Conservation (phyloP, 441 rosid genomes). For the Viola pubescens region DNA sequence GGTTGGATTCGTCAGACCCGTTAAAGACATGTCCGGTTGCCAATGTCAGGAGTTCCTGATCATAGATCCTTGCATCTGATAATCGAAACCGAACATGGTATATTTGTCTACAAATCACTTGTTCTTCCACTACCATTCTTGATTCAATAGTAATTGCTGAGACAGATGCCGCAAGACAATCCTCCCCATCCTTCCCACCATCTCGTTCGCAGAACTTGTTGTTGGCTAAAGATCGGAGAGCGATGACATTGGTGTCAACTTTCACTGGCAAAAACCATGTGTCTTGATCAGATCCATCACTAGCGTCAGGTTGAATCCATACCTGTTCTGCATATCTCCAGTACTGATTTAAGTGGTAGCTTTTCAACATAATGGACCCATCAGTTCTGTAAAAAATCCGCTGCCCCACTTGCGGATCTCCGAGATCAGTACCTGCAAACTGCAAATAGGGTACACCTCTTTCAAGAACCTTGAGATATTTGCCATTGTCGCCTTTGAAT, state of each 20-base stretch:
- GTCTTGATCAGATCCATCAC: background rate
- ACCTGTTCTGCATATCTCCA: no score
- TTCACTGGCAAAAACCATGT: background rate
- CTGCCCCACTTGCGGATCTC: background rate
- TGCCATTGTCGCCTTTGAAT: slow-evolving; percentile 1
- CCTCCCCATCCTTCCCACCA: background rate
- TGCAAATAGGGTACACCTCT: background rate
- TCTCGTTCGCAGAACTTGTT: background rate
- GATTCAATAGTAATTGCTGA: background rate
- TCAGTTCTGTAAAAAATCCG: background rate
- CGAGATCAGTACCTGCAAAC: background rate
- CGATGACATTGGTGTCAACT: background rate
- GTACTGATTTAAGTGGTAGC: background rate
- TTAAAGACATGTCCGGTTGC: background rate
- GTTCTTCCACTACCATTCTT: slow-evolving; percentile 2
- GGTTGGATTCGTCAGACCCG: background rate
- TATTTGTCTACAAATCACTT: background rate
- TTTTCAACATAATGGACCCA: background rate
- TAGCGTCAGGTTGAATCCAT: background rate
- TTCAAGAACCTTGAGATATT: background rate
- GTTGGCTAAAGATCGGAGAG: background rate
- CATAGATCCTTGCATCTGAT: background rate
- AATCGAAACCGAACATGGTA: background rate
- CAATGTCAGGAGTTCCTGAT: background rate
- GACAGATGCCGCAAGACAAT: slow-evolving; percentile 1